Conservation (phyloP, 805 yeast genomes). For the Yarrowia hollandica region DNA sequence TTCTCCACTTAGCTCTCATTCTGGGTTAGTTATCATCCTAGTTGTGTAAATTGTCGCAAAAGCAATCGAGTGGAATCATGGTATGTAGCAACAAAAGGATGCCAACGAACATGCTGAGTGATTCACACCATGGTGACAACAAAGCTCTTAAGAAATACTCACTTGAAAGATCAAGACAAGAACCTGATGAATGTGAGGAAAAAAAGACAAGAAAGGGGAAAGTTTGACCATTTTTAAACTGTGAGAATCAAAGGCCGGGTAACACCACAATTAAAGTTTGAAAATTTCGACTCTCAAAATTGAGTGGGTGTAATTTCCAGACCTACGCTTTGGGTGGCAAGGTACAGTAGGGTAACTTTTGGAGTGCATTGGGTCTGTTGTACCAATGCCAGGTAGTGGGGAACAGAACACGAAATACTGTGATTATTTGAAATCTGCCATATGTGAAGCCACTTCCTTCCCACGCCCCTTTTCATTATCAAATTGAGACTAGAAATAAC, state of each 20-base stretch:
- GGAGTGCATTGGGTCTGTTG: background rate
- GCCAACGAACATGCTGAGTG: background rate
- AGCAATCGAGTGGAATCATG: background rate
- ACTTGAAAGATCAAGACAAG: constrained; percentile 29
- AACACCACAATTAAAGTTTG: background rate
- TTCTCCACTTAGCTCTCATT: constrained; percentile 85
- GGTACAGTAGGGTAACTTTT: background rate
- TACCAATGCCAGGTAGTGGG: no score
- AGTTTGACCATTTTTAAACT: constrained; percentile 27
- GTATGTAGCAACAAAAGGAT: background rate
- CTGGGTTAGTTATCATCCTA: constrained; percentile 14
- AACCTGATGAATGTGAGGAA: constrained; percentile 29
- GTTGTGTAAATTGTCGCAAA: background rate
- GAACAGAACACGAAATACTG: no score
- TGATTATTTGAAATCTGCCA: no score
- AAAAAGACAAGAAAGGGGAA: constrained; percentile 21
- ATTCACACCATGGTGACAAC: background rate
- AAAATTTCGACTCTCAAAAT: constrained; percentile 4
- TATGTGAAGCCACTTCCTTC: no score
- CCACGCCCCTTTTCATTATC: no score
- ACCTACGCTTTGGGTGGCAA: constrained; percentile 11
- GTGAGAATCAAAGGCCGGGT: constrained; percentile 15
- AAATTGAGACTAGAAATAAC: no score
- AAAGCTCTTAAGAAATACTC: background rate
- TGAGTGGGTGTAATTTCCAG: constrained; percentile 29